phyloP scores from a whole-genome alignment of 257 asterid genomes.

The Leptodermis oblonga region DNA sequence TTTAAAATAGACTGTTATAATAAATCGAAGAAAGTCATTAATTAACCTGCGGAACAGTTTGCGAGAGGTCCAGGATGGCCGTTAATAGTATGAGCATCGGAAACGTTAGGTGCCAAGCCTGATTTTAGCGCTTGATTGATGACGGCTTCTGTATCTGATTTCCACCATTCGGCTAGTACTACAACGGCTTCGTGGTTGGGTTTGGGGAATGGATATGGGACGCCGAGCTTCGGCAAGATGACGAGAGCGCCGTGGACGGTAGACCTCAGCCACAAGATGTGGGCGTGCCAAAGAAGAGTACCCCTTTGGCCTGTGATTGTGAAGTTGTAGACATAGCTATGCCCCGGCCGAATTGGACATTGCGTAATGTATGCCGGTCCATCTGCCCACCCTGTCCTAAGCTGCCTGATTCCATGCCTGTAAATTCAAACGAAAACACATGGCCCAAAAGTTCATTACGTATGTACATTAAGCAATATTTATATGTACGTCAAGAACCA shows the following conservation, averaged over 20 bases:
- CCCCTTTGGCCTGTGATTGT: conserved; percentile 92
- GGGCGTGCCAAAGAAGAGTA: conserved; percentile 88
- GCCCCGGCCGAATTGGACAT: conserved; percentile 84
- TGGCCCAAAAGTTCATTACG: not conserved
- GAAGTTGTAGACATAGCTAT: conserved; percentile 66
- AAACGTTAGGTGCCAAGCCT: conserved; percentile 81
- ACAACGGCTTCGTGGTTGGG: conserved; percentile 76
- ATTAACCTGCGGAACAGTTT: conserved; percentile 50
- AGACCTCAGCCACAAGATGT: conserved; percentile 74
- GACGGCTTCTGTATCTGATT: conserved; percentile 78
- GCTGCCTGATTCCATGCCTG: conserved; percentile 88
- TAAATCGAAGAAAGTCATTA: no score
- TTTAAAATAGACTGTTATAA: no score
- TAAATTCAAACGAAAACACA: not conserved
- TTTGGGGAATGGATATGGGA: conserved; percentile 82
- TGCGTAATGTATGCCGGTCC: conserved; percentile 96
- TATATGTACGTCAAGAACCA: no score
- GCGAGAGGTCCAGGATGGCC: conserved; percentile 67
- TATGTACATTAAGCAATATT: not conserved
- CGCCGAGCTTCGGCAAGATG: conserved; percentile 77
- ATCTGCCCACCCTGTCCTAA: conserved; percentile 90
- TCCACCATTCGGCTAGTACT: conserved; percentile 96
- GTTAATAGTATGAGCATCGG: conserved; percentile 91
- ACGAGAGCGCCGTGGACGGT: conserved; percentile 87
- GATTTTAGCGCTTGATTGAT: conserved; percentile 65